A percentile compares a stretch with the other conserved stretches of the same genome.
Conservation (phyloP, 768 basidiomycete species). For the Cantharellus anzutake region DNA sequence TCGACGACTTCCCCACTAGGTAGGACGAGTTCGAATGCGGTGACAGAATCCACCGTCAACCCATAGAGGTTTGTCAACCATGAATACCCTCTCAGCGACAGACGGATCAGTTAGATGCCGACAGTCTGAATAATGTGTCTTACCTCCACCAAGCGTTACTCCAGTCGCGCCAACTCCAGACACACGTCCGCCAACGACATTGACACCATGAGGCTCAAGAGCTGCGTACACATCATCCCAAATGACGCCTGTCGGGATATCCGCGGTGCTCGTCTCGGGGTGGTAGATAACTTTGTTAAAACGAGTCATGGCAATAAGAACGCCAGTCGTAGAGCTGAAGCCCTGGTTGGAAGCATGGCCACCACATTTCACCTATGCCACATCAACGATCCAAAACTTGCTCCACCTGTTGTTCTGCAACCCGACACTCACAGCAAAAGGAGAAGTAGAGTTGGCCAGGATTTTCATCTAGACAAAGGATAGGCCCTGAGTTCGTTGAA, state of each 20-base stretch:
- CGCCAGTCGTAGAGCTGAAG: conserved; percentile 40
- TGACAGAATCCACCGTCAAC: conserved; percentile 34
- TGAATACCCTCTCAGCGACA: conserved; percentile 30
- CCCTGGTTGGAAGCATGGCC: conserved; percentile 36
- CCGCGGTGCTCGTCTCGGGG: conserved; percentile 14
- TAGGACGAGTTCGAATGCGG: conserved; percentile 36
- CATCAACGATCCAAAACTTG: not conserved
- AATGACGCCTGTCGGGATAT: conserved; percentile 21
- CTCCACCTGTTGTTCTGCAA: not conserved
- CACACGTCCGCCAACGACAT: conserved; percentile 40
- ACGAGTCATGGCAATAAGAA: conserved; percentile 38
- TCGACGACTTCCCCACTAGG: conserved; percentile 28
- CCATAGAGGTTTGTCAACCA: conserved; percentile 45
- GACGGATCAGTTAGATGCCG: not conserved
- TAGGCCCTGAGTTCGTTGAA: not conserved
- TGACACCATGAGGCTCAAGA: conserved; percentile 29
- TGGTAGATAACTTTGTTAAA: conserved; percentile 13
- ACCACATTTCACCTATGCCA: conserved; percentile 35
- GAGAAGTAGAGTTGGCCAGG: not conserved
- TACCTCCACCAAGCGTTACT: conserved; percentile 21
- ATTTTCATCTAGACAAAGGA: not conserved
- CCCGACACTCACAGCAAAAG: not conserved
- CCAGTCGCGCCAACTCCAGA: conserved; percentile 41
- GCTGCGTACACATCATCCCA: conserved; percentile 51
- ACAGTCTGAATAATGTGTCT: not conserved